phyloP scores from a whole-genome alignment of 176 grass and related monocot species.

The Aegilops sharonensis region DNA sequence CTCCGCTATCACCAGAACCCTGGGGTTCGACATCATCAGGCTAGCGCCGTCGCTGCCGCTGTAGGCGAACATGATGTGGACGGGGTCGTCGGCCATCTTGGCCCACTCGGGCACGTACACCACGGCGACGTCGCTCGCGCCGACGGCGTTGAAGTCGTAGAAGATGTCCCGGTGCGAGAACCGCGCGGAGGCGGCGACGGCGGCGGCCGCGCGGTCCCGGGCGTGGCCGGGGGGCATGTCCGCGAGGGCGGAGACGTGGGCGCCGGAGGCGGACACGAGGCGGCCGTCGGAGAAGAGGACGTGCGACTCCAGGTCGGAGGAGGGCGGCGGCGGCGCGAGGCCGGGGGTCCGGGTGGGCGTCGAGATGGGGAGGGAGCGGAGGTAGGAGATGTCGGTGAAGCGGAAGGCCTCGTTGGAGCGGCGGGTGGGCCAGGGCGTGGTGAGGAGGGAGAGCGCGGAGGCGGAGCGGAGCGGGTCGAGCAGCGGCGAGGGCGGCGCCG shows the following conservation, averaged over 20 bases:
- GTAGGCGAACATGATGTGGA: conserved; percentile 53
- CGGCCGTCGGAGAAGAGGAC: conserved; percentile 46
- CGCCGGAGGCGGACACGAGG: conserved; percentile 33
- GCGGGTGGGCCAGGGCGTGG: conserved; percentile 62
- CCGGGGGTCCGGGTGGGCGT: conserved; percentile 16
- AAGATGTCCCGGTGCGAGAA: conserved; percentile 61
- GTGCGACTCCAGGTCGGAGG: conserved; percentile 32
- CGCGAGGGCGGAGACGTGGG: conserved; percentile 33
- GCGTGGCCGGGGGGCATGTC: conserved; percentile 26
- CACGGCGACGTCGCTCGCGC: conserved; percentile 48
- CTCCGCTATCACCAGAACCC: conserved; percentile 62
- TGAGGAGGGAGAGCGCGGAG: conserved; percentile 60
- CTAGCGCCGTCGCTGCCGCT: conserved; percentile 11
- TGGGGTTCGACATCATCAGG: conserved; percentile 55
- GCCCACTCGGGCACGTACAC: conserved; percentile 48
- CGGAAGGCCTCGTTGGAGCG: conserved; percentile 63
- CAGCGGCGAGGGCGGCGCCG: conserved; percentile 37
- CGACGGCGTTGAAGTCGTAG: conserved; percentile 71
- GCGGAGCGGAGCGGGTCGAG: conserved; percentile 49
- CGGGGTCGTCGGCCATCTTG: conserved; percentile 37
- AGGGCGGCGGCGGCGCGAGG: conserved; percentile 17
- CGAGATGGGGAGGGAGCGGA: conserved; percentile 52
- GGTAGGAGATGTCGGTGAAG: conserved; percentile 64
- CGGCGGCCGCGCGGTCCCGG: conserved; percentile 36
- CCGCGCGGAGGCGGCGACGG: conserved; percentile 27